Base-by-base conservation (phyloP, 2,329 filamentous ascomycete genomes). In the Alternaria ethzedia region DNA sequence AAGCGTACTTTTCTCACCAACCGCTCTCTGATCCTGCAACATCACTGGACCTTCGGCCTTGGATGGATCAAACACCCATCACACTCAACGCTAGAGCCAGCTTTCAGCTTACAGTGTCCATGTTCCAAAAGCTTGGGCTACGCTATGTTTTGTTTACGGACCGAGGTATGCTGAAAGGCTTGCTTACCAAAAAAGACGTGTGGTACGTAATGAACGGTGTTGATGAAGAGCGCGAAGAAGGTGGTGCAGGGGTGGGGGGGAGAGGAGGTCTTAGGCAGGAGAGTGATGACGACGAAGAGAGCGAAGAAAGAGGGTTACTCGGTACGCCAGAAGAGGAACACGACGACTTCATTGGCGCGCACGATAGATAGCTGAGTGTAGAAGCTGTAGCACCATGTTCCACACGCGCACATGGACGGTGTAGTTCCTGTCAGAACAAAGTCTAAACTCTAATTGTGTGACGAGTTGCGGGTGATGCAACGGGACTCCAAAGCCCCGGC, bases 51-150 rank as follows among this genome's bases (percentile, higher is more conserved):
- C 86, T 99, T 11, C 86, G 95, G 8, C 94, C 94, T 3, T 99
- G 96, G 96, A 97, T 99, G 94, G 96, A 99, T 79, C 95, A 97
- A 80, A 99, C 96, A 0, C 96, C 96, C 1, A 91, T 99, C 50
- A 98, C 96, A 1, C 85, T 98, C 17, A 92, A 93, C 45, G 89
- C 89, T 21, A 88, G 89, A 66, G 89, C 90, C 15, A 90, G 86
- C 63, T 88, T 99, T 64, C 90, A 94, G 76, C 87, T 98, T n/a
- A 93, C 92, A 4, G 90, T 96, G 23, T 90, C 88, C 61, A 96
- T 99, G 86, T 98, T 99, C 81, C 94, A 97, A 82, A 95, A 95
- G 77, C 87, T 99, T 9, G 96, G 96, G 20, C 82, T 99, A 65
- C 88, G 95, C 54, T 97, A 98, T 81, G 88, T 99, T 6, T 82